A percentile compares a stretch with the other conserved stretches of the same genome.
phyloP scores from a whole-genome alignment of 2,329 filamentous ascomycete genomes.

The Aspergillus melleus region DNA sequence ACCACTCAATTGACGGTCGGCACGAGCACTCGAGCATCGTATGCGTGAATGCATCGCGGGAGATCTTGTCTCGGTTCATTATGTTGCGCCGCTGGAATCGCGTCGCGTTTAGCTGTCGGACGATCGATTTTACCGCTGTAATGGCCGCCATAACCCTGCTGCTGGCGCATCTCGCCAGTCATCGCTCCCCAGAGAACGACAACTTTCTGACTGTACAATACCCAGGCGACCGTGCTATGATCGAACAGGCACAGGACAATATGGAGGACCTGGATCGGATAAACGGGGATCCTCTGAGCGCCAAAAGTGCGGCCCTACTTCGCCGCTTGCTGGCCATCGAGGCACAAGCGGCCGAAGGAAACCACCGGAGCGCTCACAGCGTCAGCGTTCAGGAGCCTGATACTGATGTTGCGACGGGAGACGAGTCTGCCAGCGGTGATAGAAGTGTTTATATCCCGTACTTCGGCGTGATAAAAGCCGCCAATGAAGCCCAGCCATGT shows the following conservation, averaged over 20 bases:
- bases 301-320: conserved; percentile 23
- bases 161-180: conserved; percentile 51
- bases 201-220: neutral
- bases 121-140: conserved; percentile 53
- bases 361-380: neutral
- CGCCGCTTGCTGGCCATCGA: conserved; percentile 43
- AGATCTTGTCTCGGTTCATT: conserved; percentile 52
- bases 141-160: conserved; percentile 44
- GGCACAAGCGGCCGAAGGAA: conserved; percentile 30
- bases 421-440: neutral
- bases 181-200: neutral
- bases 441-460: neutral
- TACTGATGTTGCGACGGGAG: neutral
- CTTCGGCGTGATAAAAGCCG: neutral
- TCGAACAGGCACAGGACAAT: conserved; percentile 39
- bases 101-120: conserved; percentile 46
- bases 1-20: conserved; percentile 29
- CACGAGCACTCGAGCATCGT: conserved; percentile 53
- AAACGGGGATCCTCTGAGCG: neutral
- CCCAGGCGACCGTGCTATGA: conserved; percentile 42
- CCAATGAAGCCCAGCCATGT: too few relatives aligned
- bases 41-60: conserved; percentile 53
- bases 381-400: neutral
- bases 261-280: conserved; percentile 22
- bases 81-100: conserved; percentile 46